Conservation (phyloP, 2,329 filamentous ascomycete species). For the Ceratocystis colombiana region DNA sequence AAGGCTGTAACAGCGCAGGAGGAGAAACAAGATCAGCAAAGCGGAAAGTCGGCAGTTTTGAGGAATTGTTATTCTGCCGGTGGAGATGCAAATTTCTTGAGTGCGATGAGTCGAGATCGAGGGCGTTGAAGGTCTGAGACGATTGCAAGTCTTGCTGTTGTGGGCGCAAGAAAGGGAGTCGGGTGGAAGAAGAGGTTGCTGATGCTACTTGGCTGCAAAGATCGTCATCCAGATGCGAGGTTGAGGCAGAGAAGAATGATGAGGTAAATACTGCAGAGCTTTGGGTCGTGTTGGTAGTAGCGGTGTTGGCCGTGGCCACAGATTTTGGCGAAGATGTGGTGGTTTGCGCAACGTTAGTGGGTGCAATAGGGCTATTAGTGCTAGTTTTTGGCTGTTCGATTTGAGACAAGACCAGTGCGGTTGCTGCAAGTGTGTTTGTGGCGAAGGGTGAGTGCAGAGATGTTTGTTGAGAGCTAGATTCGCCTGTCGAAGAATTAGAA, state of each 20-base stretch:
- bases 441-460: constrained; percentile 19
- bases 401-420: constrained; percentile 17
- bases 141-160: constrained; percentile 22
- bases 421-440: constrained; percentile 19
- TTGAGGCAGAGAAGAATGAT: constrained; percentile 24
- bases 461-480: constrained; percentile 15
- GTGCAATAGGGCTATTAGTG: not conserved
- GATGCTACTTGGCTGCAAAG: constrained; percentile 21
- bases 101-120: constrained; percentile 22
- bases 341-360: constrained; percentile 5
- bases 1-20: constrained; percentile 28
- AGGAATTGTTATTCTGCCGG: constrained; percentile 45
- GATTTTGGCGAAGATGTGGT: constrained; percentile 22
- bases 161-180: constrained; percentile 16
- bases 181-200: constrained; percentile 21
- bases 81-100: constrained; percentile 36
- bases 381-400: not conserved
- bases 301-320: constrained; percentile 21
- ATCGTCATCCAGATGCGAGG: constrained; percentile 24
- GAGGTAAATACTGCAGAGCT: constrained; percentile 23
- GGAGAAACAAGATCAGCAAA: constrained; percentile 39
- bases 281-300: constrained; percentile 17
- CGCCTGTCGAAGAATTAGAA: constrained; percentile 15
- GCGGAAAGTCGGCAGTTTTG: constrained; percentile 47
- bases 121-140: constrained; percentile 22